Conservation (phyloP, 2,329 filamentous ascomycete species). For the Colletotrichum falcatum region DNA sequence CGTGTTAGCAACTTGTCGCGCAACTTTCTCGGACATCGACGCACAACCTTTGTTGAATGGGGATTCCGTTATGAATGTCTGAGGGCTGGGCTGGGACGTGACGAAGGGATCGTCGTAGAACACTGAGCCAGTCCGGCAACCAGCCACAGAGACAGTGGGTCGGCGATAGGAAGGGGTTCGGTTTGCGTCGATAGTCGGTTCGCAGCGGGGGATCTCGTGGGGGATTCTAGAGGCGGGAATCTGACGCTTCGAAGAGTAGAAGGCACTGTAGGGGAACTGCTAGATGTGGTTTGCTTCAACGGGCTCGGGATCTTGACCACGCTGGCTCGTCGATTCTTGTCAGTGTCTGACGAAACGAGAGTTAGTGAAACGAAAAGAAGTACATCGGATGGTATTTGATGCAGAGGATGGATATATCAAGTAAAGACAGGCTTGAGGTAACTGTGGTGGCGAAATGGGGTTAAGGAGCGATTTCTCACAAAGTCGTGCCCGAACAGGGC, state of each 20-base stretch:
- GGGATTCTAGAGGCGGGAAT: not conserved
- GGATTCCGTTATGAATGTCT: not conserved
- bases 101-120: not conserved
- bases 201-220: not conserved
- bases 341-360: slow-evolving; percentile 12
- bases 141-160: not conserved
- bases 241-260: slow-evolving; percentile 13
- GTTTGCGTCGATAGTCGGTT: not conserved
- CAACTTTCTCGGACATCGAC: not conserved
- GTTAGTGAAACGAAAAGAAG: not conserved
- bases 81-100: not conserved
- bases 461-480: not conserved
- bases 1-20: slow-evolving; percentile 1
- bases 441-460: not conserved
- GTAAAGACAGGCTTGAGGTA: not conserved
- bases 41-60: too few species aligned
- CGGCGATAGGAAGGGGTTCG: not conserved
- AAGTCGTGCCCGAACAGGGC: slow-evolving; percentile 12
- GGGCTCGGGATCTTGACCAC: slow-evolving; percentile 12
- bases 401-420: not conserved
- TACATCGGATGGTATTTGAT: not conserved
- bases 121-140: not conserved
- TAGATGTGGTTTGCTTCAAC: not conserved
- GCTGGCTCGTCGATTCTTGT: slow-evolving; percentile 28
- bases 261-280: not conserved